These are phyloP conservation scores for Monilinia laxa DNA, from an alignment of 2,329 filamentous ascomycete species.

Conservation along the genomic window DNA sequence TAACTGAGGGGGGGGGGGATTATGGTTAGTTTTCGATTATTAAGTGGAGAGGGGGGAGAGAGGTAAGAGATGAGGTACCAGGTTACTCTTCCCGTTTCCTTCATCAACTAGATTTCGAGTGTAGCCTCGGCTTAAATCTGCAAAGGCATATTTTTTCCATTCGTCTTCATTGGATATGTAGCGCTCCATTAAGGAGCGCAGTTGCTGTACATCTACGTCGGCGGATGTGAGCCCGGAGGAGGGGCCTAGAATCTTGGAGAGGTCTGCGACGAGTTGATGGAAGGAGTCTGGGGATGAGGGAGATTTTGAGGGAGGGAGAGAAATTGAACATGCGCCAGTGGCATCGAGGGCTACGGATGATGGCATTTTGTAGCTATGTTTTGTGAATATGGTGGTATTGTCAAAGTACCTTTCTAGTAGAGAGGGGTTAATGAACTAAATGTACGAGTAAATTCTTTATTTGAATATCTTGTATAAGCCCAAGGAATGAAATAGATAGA, in stretches of 20 bases:
- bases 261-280: conserved; percentile 67
- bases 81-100: conserved; percentile 68
- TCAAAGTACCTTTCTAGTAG: not conserved
- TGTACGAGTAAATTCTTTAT: not conserved
- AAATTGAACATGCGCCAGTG: conserved; percentile 2
- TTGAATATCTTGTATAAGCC: not conserved
- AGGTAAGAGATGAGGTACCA: conserved; percentile 41
- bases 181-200: conserved; percentile 69
- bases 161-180: conserved; percentile 69
- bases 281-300: conserved; percentile 52
- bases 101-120: conserved; percentile 88
- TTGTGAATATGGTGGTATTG: not conserved
- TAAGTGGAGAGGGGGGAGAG: not conserved
- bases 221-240: conserved; percentile 79
- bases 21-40: conserved; percentile 4
- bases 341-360: conserved; percentile 16
- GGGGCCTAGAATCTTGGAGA: conserved; percentile 73
- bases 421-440: not conserved
- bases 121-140: conserved; percentile 69
- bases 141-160: conserved; percentile 74
- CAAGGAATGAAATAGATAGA: not conserved
- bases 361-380: not conserved
- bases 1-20: conserved; percentile 58
- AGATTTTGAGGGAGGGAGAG: not conserved
- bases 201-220: conserved; percentile 72